Evolutionary conservation across 2,329 filamentous ascomycete genomes (phyloP).

Genomic region (Trichophyton benhamiae): DNA sequence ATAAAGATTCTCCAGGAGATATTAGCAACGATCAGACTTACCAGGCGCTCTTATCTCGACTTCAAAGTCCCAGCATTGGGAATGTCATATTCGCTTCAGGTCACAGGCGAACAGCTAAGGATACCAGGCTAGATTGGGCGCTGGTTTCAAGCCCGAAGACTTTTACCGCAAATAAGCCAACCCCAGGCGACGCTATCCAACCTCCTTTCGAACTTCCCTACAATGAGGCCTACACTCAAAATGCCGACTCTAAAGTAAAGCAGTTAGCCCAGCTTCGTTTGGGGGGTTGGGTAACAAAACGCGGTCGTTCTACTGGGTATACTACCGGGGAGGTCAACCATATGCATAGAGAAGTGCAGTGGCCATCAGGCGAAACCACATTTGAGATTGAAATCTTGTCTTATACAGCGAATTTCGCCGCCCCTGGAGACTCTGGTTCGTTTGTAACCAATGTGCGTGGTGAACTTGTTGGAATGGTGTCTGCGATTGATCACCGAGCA

Average conservation of each 20-base stretch:
- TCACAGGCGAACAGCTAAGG: neutral
- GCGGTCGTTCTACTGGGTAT: neutral
- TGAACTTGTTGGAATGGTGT: neutral
- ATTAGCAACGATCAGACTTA: neutral
- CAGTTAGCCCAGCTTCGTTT: neutral
- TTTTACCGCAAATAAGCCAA: neutral
- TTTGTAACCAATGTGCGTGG: neutral
- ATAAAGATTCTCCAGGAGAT: too few relatives aligned
- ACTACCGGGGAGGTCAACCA: neutral
- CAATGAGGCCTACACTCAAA: neutral
- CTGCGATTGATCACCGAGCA: too few relatives aligned
- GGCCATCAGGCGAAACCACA: neutral
- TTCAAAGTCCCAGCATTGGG: neutral
- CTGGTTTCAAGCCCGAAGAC: neutral
- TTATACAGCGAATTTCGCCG: neutral
- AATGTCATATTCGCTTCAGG: neutral
- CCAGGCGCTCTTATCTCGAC: neutral
- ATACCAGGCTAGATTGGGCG: neutral
- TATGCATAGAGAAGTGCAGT: neutral
- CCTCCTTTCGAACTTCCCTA: neutral
- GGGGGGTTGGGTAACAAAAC: neutral
- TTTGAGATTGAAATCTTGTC: neutral
- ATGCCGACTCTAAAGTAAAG: neutral
- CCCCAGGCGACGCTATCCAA: neutral
- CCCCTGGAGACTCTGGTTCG: neutral